Evolutionary conservation across 306 rosid genomes (phyloP), one percentile per base, ranked within the genome.

Genomic region (Herpetospermum pedunculosum): DNA sequence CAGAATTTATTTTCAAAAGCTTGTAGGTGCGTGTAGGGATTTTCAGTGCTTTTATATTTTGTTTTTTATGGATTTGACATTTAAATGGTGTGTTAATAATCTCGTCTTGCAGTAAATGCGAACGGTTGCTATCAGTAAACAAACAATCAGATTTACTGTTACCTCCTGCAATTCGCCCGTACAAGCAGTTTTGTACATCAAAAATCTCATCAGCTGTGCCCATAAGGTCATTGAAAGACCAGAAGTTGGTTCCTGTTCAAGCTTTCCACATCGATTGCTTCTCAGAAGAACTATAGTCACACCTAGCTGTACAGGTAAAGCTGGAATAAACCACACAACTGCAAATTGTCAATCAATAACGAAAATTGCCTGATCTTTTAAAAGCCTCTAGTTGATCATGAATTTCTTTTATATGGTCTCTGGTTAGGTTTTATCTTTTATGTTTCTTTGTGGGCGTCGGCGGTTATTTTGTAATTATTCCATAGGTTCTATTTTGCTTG

Each of bases 181-280:
- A 86, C 76, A 83, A 83, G 86, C 90, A 87, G 48, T 86, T 91
- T 84, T 79, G 84, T 34, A 8, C 83, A 41, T 65, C 74, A 26
- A 85, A 77, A 60, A 21, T 80, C 30, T 81, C 84, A 62, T 81
- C 79, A 72, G 13, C 55, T 11, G 64, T 60, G 72, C 78, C 78
- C 72, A 70, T 67, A 73, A 81, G 83, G 49, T 80, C 85, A 47
- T 54, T n/a, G 37, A 88, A 83, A 80, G 89, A 90, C 29, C 90
- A 81, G 38, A 74, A 58, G 50, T 74, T 77, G 21, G 87, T 88
- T 77, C 73, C 75, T 75, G 44, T 81, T 28, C 78, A 57, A 52
- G 87, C 91, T 49, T 93, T 80, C 80, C 98, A 89, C 72, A 79
- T 85, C 25, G 96, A 87, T 54, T 93, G 98, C 76, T 83, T 82